Evolutionary conservation across 345 rosid genomes (phyloP).

Genomic region (Luvunga scandens): DNA sequence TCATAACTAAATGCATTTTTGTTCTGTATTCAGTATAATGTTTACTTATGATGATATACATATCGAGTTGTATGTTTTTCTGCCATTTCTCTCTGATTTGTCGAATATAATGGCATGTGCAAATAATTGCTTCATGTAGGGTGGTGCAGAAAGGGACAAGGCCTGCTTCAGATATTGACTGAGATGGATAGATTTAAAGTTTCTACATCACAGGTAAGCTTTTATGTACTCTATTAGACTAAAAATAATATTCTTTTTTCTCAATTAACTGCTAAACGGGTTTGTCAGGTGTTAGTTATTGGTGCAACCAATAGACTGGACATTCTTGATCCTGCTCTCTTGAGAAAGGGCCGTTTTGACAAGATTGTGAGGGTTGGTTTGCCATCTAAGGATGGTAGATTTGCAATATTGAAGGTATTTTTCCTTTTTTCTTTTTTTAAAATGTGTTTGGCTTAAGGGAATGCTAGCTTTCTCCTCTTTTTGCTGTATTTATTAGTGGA

Average conservation of each 20-base stretch:
- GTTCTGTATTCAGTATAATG: not conserved
- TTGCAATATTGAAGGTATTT: slow-evolving; percentile 80
- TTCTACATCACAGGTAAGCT: slow-evolving; percentile 75
- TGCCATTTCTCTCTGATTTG: not conserved
- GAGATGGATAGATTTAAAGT: slow-evolving; percentile 99
- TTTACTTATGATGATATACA: not conserved
- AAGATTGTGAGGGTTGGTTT: slow-evolving; percentile 93
- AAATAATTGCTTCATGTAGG: slow-evolving; percentile 43
- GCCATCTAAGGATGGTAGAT: slow-evolving; percentile 91
- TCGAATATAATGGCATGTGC: slow-evolving; percentile 5
- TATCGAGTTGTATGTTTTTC: not conserved
- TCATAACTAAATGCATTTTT: not conserved
- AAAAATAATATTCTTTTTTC: not conserved
- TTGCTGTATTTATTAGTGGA: slow-evolving; percentile 8
- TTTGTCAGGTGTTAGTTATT: slow-evolving; percentile 77
- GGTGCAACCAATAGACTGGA: slow-evolving; percentile 98
- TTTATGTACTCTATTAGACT: slow-evolving; percentile 10
- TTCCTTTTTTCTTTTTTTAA: not conserved
- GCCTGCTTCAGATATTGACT: slow-evolving; percentile 92
- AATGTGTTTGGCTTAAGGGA: not conserved
- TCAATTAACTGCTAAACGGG: slow-evolving; percentile 25
- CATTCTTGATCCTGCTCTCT: slow-evolving; percentile 91
- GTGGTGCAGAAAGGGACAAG: slow-evolving; percentile 99
- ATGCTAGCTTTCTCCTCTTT: slow-evolving; percentile 11
- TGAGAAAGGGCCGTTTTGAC: slow-evolving; percentile 98